A percentile compares a stretch with the other conserved stretches of the same genome.
Evolutionary conservation across 768 basidiomycete genomes (phyloP).

Genomic region (Trametes villosa): DNA sequence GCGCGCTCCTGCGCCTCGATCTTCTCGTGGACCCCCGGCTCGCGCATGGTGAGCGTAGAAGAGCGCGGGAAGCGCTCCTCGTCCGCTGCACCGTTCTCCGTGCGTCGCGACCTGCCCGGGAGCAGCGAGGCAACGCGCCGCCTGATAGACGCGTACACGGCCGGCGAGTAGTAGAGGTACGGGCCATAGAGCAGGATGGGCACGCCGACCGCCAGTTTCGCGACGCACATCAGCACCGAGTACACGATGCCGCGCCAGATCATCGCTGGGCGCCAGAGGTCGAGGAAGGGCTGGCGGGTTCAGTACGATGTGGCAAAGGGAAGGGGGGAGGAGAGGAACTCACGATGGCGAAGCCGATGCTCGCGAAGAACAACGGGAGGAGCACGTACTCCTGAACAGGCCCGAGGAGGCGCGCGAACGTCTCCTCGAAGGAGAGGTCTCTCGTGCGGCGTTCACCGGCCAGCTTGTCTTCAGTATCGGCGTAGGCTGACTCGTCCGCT

Average conservation of each 20-base stretch:
- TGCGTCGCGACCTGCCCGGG: not conserved
- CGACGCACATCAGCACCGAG: slow-evolving; percentile 58
- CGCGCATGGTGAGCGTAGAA: not conserved
- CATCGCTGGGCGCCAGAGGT: slow-evolving; percentile 30
- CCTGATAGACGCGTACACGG: not conserved
- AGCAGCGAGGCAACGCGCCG: not conserved
- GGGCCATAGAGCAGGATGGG: slow-evolving; percentile 43
- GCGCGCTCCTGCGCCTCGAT: not conserved
- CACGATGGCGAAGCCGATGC: slow-evolving; percentile 57
- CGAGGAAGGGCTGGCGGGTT: slow-evolving; percentile 27
- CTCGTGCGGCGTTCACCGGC: not conserved
- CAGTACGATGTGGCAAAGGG: not conserved
- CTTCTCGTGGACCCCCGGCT: not conserved
- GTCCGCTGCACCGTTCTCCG: not conserved
- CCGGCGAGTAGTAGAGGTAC: not conserved
- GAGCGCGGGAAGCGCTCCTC: not conserved
- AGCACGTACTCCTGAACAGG: slow-evolving; percentile 46
- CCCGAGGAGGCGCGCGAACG: slow-evolving; percentile 30
- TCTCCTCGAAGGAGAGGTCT: slow-evolving; percentile 24
- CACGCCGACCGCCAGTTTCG: slow-evolving; percentile 53
- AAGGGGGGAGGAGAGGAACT: not conserved
- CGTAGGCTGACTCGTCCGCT: not conserved
- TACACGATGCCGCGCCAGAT: slow-evolving; percentile 64
- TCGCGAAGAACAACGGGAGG: slow-evolving; percentile 68
- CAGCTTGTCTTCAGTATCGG: no score